Evolutionary conservation across 306 rosid genomes (phyloP).

Genomic region (Lathyrus sativus): DNA sequence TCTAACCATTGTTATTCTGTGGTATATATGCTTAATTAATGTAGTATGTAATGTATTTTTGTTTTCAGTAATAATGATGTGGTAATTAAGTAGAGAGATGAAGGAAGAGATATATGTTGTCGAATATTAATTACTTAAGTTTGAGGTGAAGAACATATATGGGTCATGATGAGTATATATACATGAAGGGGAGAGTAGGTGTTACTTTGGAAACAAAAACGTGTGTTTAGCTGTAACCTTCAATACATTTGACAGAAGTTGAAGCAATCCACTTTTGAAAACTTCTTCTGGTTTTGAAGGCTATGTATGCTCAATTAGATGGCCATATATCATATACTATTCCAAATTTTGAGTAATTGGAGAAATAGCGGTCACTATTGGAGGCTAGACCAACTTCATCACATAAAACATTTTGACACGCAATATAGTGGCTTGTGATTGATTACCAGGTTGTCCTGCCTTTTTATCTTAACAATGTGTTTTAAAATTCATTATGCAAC

Average conservation of each 20-base stretch:
- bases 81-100: not conserved
- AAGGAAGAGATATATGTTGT: not conserved
- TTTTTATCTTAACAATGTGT: not conserved
- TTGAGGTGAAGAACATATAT: slow-evolving; percentile 20
- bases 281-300: not conserved
- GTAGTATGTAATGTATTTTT: slow-evolving; percentile 23
- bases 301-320: not conserved
- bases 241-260: not conserved
- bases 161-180: not conserved
- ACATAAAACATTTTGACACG: not conserved
- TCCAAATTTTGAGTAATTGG: no score
- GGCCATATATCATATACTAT: not conserved
- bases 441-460: slow-evolving; percentile 4
- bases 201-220: slow-evolving; percentile 38
- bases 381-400: not conserved
- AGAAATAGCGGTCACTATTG: not conserved
- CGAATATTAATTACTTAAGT: not conserved
- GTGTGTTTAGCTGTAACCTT: slow-evolving; percentile 36
- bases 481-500: no score
- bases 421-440: not conserved
- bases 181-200: slow-evolving; percentile 31
- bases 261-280: slow-evolving; percentile 40
- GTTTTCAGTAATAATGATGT: not conserved
- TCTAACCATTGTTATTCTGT: slow-evolving; percentile 18
- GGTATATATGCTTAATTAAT: no score